Base-by-base conservation (phyloP, 129 eudicot species). In the Chrysanthemum lavandulifolium region DNA sequence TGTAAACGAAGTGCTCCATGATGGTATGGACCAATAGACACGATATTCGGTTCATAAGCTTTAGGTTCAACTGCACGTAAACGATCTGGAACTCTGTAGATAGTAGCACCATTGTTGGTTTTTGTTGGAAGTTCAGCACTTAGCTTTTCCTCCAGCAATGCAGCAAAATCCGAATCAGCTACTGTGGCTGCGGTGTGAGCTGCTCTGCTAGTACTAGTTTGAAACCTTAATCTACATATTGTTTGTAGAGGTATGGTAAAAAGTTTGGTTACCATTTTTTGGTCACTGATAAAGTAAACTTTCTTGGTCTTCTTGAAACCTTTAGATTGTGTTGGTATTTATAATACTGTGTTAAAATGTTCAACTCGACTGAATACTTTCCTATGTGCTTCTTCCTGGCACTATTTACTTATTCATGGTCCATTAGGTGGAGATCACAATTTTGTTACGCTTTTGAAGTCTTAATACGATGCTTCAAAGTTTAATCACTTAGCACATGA, bases 11-110 rank as follows among this genome's bases (percentile, higher is more conserved):
- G 4, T n/a, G 55, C 45, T 7, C 74, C 82, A 13, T 73, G 80
- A 68, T 82, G 82, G 73, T 78, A 82, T 16, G 82, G 86, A 19
- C 86, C 86, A 16, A 82, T 63, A 0, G 86, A 82, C 1, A 82
- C 61, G 1, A 73, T 82, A 68, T 63, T 82, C 13, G 82, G 86
- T 23, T 65, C 79, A n/a, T 77, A 82, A 10, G 82, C 82, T 23
- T 73, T 68, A 59, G 76, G 67, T 68, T 68, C 82, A 36, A 76
- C 73, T 8, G 56, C 12, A 25, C 76, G 21, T 61, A 65, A 25
- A 60, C 21, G 57, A 15, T 29, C 51, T 40, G 84, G 80, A 13
- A 80, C 77, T 25, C n/a, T 69, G 72, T 80, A 75, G 45, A 80
- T 80, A 47, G 80, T 74, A 25, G 71, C 76, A 5, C 31, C 21